These are phyloP conservation scores for Termitomyces sp. DNA, from an alignment of 768 basidiomycete genomes.

Conservation along the genomic window DNA sequence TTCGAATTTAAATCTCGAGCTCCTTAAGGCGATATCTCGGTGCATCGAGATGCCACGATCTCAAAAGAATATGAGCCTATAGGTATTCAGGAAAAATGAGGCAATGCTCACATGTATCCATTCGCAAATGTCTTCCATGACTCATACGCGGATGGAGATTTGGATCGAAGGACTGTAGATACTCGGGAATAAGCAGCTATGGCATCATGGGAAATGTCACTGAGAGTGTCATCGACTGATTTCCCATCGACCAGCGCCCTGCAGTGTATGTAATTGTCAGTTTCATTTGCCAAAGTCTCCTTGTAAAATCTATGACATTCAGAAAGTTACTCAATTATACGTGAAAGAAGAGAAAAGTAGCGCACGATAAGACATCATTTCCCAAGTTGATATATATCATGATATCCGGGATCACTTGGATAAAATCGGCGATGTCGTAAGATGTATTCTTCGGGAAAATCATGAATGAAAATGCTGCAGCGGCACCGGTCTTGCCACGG, in stretches of 20 bases:
- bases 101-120: background rate
- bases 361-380: slow-evolving; percentile 4
- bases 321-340: background rate
- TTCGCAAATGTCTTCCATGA: background rate
- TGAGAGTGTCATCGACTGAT: background rate
- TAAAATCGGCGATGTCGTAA: background rate
- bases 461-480: slow-evolving; percentile 3
- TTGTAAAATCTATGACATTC: no score
- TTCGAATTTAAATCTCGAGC: background rate
- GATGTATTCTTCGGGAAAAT: background rate
- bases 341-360: background rate
- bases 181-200: background rate
- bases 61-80: background rate
- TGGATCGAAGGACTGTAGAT: background rate
- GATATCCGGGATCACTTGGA: background rate
- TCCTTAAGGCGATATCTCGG: background rate
- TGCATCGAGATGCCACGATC: background rate
- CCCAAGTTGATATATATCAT: background rate
- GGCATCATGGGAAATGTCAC: background rate
- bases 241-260: background rate
- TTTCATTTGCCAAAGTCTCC: background rate
- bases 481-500: background rate
- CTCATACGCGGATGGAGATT: background rate
- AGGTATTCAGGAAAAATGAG: background rate
- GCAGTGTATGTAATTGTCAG: background rate